Evolutionary conservation across 1,284 basidiomycete species (phyloP), one percentile per base, ranked within the genome.

Genomic region (Lentinula novae-zelandiae): DNA sequence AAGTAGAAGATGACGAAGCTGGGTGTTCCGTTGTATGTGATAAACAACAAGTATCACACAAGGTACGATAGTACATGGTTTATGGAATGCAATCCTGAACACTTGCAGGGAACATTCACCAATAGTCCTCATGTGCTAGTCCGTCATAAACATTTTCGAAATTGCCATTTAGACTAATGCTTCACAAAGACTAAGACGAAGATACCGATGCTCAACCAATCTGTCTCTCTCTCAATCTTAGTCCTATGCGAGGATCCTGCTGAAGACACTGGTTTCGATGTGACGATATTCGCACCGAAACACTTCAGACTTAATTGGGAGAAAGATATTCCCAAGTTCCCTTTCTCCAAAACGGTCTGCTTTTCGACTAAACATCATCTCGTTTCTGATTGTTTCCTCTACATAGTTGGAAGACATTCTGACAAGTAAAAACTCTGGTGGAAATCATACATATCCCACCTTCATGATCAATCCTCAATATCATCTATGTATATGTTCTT

Each of bases 391-490:
- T 9, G n/a, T 13, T 55, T 17, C 61, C 34, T 42, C 61, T 27
- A 27, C 27, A 27, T 27, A 92, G 91, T 67, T 89, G 8, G 75
- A 82, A 0, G 89, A 86, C 2, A 69, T 75, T 0, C 82, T 96
- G 67, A 89, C 86, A 0, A 81, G 75, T 48, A 87, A 87, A 63
- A 91, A 85, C 9, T 84, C 92, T 0, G 96, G 96, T 0, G 96
- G 96, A 0, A 95, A 95, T 68, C 83, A 86, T 53, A 84, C 83
- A 0, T 80, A 86, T 66, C 83, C 92, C 0, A 88, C 89, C 0
- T 97, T 93, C 74, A 90, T 96, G 84, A 75, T 84, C 61, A 98
- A 98, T 69, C 96, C 96, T 0, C 95, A 98, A 70, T 98, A 92
- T 71, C 78, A 81, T 53, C 74, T 98, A 3, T 78, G 72, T 2